Evolutionary conservation across 2,329 filamentous ascomycete species (phyloP), one percentile per base, ranked within the genome.

Genomic region (Dactylellina parvicollis): DNA sequence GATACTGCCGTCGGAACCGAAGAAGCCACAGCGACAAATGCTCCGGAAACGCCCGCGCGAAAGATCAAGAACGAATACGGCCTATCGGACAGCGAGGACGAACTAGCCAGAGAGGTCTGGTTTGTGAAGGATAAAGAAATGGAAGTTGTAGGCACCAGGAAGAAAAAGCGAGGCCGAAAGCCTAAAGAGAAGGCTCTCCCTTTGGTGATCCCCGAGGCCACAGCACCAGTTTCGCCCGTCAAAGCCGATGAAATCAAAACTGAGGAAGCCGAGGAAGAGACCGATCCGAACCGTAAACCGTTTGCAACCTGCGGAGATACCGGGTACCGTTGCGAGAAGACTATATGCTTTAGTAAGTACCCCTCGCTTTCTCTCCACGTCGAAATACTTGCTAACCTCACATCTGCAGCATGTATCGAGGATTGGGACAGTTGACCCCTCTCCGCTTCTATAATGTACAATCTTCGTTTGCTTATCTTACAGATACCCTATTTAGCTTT

Each of bases 331-430:
- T 75, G 73, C 28, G 44, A 61, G 30, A 75, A 73, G 34, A 42
- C 65, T 26, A 46, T 75, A 20, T 75, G 73, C 49, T 75, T 75
- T 28, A 72, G 60, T 73, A 66, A 66, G 60, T 67, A 36, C 32
- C 46, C 38, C 20, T 7, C 8, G 52, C 40, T 42, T 10, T 46
- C 26, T 9, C 26, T n/a, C 16, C 24, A 46, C 34, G 16, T 8
- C 18, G 4, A 22, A 46, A 36, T n/a, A 36, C n/a, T 18, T 30
- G 50, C 60, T 74, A 50, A 73, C 30, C 3, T 65, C 28, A 18
- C 22, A 40, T 16, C 26, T 34, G 9, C 24, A 73, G 69, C 44
- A 44, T 73, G 69, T 42, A 34, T 66, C 16, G 47, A 55, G 28
- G 60, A 60, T 40, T 42, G 46, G 34, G 50, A 56, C 14, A 28